Conservation (phyloP, 352 stramenopile species). For the Blastocystis sp. region DNA sequence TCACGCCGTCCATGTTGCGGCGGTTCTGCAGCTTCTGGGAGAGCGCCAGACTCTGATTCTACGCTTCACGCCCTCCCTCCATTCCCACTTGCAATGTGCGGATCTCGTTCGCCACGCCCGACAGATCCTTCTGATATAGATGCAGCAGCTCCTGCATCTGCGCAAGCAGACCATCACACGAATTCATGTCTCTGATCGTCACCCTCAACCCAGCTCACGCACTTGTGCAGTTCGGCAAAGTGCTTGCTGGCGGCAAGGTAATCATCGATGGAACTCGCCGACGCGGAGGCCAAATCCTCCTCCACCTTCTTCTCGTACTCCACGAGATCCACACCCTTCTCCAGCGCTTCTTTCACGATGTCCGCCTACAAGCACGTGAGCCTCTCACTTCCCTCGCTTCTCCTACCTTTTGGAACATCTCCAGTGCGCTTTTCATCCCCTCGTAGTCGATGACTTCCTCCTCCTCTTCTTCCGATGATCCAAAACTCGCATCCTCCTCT, state of each 20-base stretch:
- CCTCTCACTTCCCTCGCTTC: neutral
- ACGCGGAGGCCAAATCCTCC: neutral
- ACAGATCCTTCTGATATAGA: constrained; percentile 30
- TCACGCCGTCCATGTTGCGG: constrained; percentile 25
- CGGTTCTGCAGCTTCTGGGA: constrained; percentile 39
- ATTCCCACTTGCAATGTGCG: neutral
- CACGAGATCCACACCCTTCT: constrained; percentile 43
- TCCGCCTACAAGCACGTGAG: neutral
- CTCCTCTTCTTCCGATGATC: neutral
- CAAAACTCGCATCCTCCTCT: too few relatives aligned
- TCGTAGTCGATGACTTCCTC: constrained; percentile 48
- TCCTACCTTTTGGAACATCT: constrained; percentile 31
- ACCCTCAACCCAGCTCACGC: neutral
- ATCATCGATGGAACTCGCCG: constrained; percentile 10
- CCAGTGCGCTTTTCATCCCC: constrained; percentile 22
- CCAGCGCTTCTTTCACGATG: constrained; percentile 37
- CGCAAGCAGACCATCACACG: neutral
- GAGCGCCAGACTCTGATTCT: constrained; percentile 15
- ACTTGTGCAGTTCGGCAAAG: constrained; percentile 29
- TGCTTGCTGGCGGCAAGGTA: constrained; percentile 34
- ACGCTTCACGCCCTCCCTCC: neutral
- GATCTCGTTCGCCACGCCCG: constrained; percentile 38
- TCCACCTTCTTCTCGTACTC: constrained; percentile 36
- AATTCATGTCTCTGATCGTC: neutral
- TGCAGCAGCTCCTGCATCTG: constrained; percentile 27